phyloP scores from a whole-genome alignment of 257 asterid genomes.

The Leonotis leonurus region DNA sequence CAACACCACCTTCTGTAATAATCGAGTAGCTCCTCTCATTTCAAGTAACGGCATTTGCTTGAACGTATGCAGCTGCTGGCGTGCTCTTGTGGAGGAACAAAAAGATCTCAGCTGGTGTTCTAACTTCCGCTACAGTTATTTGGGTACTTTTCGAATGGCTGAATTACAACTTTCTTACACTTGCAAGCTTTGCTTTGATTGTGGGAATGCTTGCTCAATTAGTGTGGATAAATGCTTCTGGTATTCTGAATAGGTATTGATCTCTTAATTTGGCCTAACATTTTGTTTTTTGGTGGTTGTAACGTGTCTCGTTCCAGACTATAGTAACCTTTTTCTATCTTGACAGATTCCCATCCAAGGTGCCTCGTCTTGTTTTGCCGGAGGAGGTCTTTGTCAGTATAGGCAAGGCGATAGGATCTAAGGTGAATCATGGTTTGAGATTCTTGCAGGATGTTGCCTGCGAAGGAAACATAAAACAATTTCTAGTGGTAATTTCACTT shows the following conservation, averaged over 20 bases:
- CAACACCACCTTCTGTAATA: neutral
- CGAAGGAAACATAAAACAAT: slow-evolving; percentile 53
- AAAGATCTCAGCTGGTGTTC: slow-evolving; percentile 65
- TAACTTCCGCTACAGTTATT: slow-evolving; percentile 49
- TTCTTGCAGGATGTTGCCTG: slow-evolving; percentile 66
- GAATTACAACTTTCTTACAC: slow-evolving; percentile 65
- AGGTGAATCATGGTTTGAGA: slow-evolving; percentile 51
- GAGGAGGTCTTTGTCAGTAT: slow-evolving; percentile 48
- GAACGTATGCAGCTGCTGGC: slow-evolving; percentile 70
- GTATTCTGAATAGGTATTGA: slow-evolving; percentile 39
- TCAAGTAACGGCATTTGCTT: too few relatives aligned
- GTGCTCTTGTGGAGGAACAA: slow-evolving; percentile 83
- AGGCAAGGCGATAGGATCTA: slow-evolving; percentile 49
- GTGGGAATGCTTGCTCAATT: slow-evolving; percentile 58
- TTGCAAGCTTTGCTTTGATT: slow-evolving; percentile 45
- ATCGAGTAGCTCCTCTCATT: neutral
- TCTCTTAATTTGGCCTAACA: neutral
- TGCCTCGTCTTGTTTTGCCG: slow-evolving; percentile 54
- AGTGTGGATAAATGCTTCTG: slow-evolving; percentile 53
- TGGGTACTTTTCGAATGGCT: slow-evolving; percentile 94
- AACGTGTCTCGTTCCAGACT: neutral
- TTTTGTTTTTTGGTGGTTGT: neutral
- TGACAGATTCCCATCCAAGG: slow-evolving; percentile 42
- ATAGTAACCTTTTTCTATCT: slow-evolving; percentile 18
- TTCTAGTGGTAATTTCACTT: slow-evolving; percentile 43